These are phyloP conservation scores for Candida ovalis DNA, from an alignment of 805 yeast genomes.

Conservation along the genomic window DNA sequence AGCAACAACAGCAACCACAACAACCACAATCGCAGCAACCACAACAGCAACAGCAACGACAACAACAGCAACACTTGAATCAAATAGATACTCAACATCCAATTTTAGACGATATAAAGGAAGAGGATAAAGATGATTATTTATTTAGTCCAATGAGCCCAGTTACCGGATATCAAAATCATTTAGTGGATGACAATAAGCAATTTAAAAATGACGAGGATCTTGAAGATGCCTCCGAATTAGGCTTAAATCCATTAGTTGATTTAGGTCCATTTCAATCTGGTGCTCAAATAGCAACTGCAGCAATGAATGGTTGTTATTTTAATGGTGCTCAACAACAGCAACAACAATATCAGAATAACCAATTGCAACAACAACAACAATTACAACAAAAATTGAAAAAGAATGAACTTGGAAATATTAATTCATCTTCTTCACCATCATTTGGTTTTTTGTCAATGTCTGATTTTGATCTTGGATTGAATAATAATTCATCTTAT, in stretches of 20 bases:
- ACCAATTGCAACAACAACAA: neutral
- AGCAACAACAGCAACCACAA: neutral
- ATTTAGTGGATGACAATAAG: neutral
- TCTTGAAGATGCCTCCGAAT: neutral
- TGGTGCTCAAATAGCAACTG: slow-evolving; percentile 29
- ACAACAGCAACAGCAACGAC: neutral
- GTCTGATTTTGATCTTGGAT: slow-evolving; percentile 23
- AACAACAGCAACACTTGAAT: neutral
- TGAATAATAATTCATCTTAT: neutral
- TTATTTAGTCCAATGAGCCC: slow-evolving; percentile 15
- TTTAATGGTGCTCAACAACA: neutral
- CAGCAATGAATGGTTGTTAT: slow-evolving; percentile 26
- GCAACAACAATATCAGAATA: neutral
- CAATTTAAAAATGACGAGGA: neutral
- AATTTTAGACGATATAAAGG: slow-evolving; percentile 18
- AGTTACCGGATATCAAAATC: neutral
- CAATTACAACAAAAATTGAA: neutral
- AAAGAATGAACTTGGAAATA: neutral
- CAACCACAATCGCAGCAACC: neutral
- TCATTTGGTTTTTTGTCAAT: neutral
- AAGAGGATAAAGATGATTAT: slow-evolving; percentile 16
- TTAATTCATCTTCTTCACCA: neutral
- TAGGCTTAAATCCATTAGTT: slow-evolving; percentile 9
- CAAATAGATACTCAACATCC: neutral
- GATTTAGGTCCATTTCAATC: slow-evolving; percentile 29